Conservation (phyloP, 208 protist genomes). For the Leishmania aethiopica region DNA sequence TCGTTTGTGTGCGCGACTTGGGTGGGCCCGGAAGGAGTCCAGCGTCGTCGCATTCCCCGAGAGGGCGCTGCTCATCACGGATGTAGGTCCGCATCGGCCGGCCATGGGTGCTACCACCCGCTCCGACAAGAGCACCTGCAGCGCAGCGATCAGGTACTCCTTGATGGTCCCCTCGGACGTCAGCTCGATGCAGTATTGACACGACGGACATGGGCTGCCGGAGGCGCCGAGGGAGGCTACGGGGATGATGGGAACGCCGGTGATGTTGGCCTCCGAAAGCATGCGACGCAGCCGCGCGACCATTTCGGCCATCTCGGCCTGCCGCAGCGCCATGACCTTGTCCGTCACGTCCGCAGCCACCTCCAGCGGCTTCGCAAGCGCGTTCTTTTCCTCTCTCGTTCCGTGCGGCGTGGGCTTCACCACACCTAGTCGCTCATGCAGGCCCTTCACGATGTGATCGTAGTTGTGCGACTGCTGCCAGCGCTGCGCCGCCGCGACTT, state of each 20-base stretch:
- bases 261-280: slow-evolving; percentile 22
- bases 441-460: slow-evolving; percentile 13
- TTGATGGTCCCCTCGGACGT: slow-evolving; percentile 21
- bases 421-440: slow-evolving; percentile 27
- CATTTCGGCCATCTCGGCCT: slow-evolving; percentile 36
- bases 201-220: slow-evolving; percentile 21
- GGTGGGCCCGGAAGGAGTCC: slow-evolving; percentile 17
- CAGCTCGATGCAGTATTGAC: slow-evolving; percentile 43
- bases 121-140: slow-evolving; percentile 18
- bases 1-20: not conserved
- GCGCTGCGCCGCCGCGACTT: slow-evolving; percentile 16
- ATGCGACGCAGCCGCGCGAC: slow-evolving; percentile 30
- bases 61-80: slow-evolving; percentile 16
- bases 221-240: not conserved
- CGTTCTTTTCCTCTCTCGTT: not conserved
- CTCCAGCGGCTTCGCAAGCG: not conserved
- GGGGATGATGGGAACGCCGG: slow-evolving; percentile 21
- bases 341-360: slow-evolving; percentile 17
- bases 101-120: slow-evolving; percentile 31
- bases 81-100: slow-evolving; percentile 12
- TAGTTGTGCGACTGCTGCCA: slow-evolving; percentile 19
- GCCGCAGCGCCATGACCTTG: slow-evolving; percentile 25
- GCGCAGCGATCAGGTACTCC: slow-evolving; percentile 23
- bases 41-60: slow-evolving; percentile 16
- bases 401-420: not conserved